phyloP scores from a whole-genome alignment of 345 rosid genomes.

The Eucalyptus fibrosa region DNA sequence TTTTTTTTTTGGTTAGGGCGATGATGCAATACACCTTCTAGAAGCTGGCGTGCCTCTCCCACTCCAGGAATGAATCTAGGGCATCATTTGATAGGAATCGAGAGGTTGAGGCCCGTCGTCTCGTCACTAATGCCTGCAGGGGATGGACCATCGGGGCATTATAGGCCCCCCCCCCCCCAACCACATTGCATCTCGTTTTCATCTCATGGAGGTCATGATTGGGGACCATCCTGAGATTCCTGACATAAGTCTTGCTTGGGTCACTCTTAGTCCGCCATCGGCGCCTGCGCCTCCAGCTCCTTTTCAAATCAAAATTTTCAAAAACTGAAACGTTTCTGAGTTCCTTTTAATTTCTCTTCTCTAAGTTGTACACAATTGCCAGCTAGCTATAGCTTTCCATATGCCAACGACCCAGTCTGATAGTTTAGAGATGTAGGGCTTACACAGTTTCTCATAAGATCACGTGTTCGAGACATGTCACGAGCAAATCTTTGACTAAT shows the following conservation, averaged over 20 bases:
- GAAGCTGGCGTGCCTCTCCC: neutral
- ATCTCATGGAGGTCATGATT: neutral
- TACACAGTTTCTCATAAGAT: neutral
- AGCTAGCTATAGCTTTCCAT: neutral
- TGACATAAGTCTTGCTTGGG: neutral
- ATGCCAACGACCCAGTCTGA: neutral
- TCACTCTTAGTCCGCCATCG: neutral
- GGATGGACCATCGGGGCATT: neutral
- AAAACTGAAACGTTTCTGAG: neutral
- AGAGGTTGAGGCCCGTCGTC: neutral
- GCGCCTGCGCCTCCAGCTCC: neutral
- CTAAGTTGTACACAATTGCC: neutral
- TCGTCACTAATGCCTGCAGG: neutral
- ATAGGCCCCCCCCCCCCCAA: neutral
- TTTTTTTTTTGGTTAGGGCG: neutral
- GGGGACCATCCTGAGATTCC: neutral
- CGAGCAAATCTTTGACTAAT: neutral
- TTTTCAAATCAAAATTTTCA: neutral
- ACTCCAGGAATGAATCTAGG: neutral
- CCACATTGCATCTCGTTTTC: neutral
- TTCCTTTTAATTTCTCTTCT: neutral
- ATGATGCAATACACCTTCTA: neutral
- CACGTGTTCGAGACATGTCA: neutral
- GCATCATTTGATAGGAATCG: neutral
- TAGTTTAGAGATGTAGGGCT: too few species aligned